A percentile compares a stretch with the other conserved stretches of the same genome.
phyloP scores from a whole-genome alignment of 495 filamentous ascomycete genomes.

The Letharia columbiana region DNA sequence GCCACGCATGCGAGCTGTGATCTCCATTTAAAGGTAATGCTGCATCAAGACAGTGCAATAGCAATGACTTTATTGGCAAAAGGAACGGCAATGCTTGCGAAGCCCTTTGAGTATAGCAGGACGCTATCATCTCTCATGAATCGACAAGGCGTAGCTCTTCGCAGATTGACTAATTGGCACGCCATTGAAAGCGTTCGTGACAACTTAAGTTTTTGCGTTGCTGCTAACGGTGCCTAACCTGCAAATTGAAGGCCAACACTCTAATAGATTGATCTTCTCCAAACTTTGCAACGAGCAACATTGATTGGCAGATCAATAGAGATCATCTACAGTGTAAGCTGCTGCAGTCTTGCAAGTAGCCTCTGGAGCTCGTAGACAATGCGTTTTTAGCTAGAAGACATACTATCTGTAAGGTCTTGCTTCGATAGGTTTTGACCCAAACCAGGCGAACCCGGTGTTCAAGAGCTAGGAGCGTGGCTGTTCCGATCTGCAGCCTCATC shows the following conservation, averaged over 20 bases:
- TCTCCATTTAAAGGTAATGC: not conserved
- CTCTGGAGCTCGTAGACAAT: not conserved
- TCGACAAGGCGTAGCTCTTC: slow-evolving; percentile 55
- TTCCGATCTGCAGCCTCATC: slow-evolving; percentile 35
- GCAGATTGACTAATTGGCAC: slow-evolving; percentile 94
- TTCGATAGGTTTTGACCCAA: not conserved
- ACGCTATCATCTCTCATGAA: slow-evolving; percentile 21
- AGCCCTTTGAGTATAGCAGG: slow-evolving; percentile 17
- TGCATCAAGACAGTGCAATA: not conserved
- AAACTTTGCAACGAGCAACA: slow-evolving; percentile 1
- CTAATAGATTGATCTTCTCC: not conserved
- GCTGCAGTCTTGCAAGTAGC: not conserved
- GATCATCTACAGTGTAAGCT: not conserved
- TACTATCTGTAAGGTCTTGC: slow-evolving; percentile 22
- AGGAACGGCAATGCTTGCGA: slow-evolving; percentile 14
- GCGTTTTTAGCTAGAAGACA: not conserved
- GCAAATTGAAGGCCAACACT: not conserved
- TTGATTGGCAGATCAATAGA: not conserved
- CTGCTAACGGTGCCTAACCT: slow-evolving; percentile 1
- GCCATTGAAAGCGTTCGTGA: slow-evolving; percentile 61
- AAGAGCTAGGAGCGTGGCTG: slow-evolving; percentile 9
- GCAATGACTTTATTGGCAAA: not conserved
- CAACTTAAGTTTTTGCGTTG: slow-evolving; percentile 89
- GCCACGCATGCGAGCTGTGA: not conserved
- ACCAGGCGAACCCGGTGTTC: slow-evolving; percentile 13